Evolutionary conservation across 306 rosid species (phyloP).

Genomic region (Argentina anserina): DNA sequence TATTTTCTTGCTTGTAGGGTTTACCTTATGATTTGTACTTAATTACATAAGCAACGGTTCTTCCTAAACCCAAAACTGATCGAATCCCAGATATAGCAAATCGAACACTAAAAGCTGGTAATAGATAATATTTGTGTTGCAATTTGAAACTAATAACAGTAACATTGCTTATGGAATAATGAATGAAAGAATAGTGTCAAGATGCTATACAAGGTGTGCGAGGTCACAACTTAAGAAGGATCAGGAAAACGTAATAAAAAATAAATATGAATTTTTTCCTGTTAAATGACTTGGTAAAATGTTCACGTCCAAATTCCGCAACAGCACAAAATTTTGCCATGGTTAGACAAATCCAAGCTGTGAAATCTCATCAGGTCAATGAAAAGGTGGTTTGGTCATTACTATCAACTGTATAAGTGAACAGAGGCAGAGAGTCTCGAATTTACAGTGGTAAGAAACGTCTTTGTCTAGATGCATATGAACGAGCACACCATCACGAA

Average conservation of each 20-base stretch:
- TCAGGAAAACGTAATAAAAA: conserved; percentile 3
- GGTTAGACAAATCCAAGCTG: conserved; percentile 44
- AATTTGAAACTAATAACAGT: not conserved
- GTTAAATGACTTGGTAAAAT: conserved; percentile 30
- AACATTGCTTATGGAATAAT: not conserved
- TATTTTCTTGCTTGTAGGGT: not conserved
- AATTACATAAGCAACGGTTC: not conserved
- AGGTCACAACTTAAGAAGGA: not conserved
- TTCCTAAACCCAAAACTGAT: not conserved
- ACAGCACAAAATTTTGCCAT: conserved; percentile 46
- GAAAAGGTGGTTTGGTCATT: conserved; percentile 50
- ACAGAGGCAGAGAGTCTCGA: conserved; percentile 82
- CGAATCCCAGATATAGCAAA: too few species aligned
- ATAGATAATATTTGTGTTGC: not conserved
- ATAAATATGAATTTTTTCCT: conserved; percentile 36
- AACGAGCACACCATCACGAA: conserved; percentile 84
- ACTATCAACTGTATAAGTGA: conserved; percentile 61
- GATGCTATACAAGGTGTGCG: conserved; percentile 37
- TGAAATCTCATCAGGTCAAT: conserved; percentile 40
- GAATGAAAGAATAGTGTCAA: conserved; percentile 10
- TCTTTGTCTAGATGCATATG: conserved; percentile 47
- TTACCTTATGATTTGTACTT: not conserved
- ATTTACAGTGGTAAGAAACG: conserved; percentile 71
- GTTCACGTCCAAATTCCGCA: conserved; percentile 39
- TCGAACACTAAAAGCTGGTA: not conserved